Conservation (phyloP, 2,329 filamentous ascomycete genomes). For the Colletotrichum chrysophilum region DNA sequence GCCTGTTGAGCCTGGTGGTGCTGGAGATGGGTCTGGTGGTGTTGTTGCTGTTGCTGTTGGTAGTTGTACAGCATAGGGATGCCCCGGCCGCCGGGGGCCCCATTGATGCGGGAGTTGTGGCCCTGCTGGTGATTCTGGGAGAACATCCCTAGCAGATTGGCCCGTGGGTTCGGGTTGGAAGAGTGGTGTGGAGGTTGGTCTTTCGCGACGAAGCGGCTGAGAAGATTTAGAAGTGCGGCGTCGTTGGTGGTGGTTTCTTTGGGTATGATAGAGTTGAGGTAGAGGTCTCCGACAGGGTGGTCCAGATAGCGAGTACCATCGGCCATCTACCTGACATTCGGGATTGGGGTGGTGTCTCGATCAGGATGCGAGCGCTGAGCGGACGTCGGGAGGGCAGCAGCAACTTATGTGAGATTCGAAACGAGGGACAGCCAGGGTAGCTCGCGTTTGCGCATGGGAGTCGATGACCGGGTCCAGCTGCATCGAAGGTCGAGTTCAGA, state of each 20-base stretch:
- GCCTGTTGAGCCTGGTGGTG: slow-evolving; percentile 66
- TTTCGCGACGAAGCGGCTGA: slow-evolving; percentile 35
- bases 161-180: slow-evolving; percentile 27
- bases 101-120: slow-evolving; percentile 79
- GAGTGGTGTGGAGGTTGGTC: slow-evolving; percentile 25
- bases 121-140: slow-evolving; percentile 74
- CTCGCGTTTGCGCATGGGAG: slow-evolving; percentile 46
- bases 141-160: slow-evolving; percentile 65
- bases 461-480: slow-evolving; percentile 22
- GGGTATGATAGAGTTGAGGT: slow-evolving; percentile 45
- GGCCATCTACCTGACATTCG: slow-evolving; percentile 64
- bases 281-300: slow-evolving; percentile 63
- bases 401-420: slow-evolving; percentile 35
- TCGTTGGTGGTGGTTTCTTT: slow-evolving; percentile 53
- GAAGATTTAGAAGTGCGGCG: slow-evolving; percentile 38
- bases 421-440: slow-evolving; percentile 33
- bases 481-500: slow-evolving; percentile 17
- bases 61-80: slow-evolving; percentile 74
- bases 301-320: slow-evolving; percentile 71
- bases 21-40: slow-evolving; percentile 69
- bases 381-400: slow-evolving; percentile 22
- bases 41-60: slow-evolving; percentile 64
- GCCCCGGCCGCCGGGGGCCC: slow-evolving; percentile 64
- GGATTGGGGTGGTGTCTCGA: slow-evolving; percentile 11
- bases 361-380: slow-evolving; percentile 15